Percentiles rank a stretch among this genome's conserved stretches.
phyloP scores from a whole-genome alignment of 2,329 filamentous ascomycete genomes.

The Alternaria ventricosa region DNA sequence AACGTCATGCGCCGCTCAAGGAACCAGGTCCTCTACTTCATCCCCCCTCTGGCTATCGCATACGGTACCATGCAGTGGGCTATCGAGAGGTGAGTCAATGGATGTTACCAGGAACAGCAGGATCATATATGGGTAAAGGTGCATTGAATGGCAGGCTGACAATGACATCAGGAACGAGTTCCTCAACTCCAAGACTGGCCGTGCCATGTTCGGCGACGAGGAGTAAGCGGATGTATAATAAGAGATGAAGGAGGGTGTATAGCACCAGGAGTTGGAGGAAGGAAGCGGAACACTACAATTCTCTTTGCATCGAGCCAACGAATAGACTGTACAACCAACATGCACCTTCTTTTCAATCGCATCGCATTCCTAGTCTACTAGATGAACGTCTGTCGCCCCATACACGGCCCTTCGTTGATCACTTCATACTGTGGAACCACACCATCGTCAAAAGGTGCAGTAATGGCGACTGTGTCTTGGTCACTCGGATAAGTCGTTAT shows the following conservation, averaged over 20 bases:
- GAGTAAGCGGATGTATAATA: slow-evolving; percentile 16
- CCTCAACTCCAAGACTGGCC: slow-evolving; percentile 79
- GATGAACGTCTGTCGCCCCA: slow-evolving; percentile 13
- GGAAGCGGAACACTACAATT: slow-evolving; percentile 14
- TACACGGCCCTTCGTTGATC: slow-evolving; percentile 19
- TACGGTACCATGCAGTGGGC: slow-evolving; percentile 93
- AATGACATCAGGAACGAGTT: slow-evolving; percentile 70
- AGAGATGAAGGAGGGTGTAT: background rate
- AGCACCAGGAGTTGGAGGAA: slow-evolving; percentile 11
- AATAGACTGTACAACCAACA: slow-evolving; percentile 34
- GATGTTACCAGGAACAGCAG: background rate
- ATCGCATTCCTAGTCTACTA: background rate
- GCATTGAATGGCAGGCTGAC: slow-evolving; percentile 5
- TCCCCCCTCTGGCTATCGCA: slow-evolving; percentile 76
- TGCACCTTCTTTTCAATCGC: background rate
- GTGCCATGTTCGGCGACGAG: slow-evolving; percentile 59
- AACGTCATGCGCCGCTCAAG: slow-evolving; percentile 90
- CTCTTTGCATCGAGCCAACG: slow-evolving; percentile 20
- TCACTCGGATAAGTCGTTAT: slow-evolving; percentile 42
- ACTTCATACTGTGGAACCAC: slow-evolving; percentile 29
- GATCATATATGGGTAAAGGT: background rate
- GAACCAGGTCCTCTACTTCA: slow-evolving; percentile 86
- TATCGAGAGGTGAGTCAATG: slow-evolving; percentile 75
- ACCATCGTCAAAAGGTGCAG: slow-evolving; percentile 36
- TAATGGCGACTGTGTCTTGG: slow-evolving; percentile 35